Evolutionary conservation across 2,329 filamentous ascomycete genomes (phyloP), one percentile per base, ranked within the genome.

Genomic region (Colletotrichum ledebouriae): DNA sequence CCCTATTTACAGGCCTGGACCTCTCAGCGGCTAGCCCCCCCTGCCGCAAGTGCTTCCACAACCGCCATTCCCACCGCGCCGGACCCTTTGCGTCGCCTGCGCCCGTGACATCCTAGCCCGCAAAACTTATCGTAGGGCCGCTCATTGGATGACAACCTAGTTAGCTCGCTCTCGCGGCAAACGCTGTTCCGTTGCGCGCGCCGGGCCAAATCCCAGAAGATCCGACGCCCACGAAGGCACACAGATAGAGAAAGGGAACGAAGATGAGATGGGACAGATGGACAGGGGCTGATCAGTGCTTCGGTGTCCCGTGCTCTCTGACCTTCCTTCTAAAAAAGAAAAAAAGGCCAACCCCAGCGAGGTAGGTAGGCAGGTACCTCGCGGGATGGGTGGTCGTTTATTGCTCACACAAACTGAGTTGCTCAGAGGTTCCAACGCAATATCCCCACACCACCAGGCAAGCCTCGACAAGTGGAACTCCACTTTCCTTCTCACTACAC

Each of bases 381-480:
- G 6, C 25, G 25, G 25, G 4, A 29, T 13, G 42, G 42, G 2
- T 49, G 37, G 60, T 39, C 60, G 50, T 55, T 67, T 57, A 67
- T 67, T 55, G 58, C 63, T 67, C 67, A 63, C 44, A 58, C 37
- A 50, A 39, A 11, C 12, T 12, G 37, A 59, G 42, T 59, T 49
- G 47, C 42, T 39, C 15, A 59, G 37, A 59, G 29, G 56, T 39
- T 67, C 33, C 63, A 52, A 47, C 63, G 61, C 63, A 67, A 63
- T 55, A 69, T 69, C 67, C 67, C 67, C 66, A 69, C 66, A 67
- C 65, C 46, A 63, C 37, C 66, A 44, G 62, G 55, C 56, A 69
- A 68, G 60, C 62, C 66, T 69, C 66, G 62, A 69, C 66, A 50
- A 66, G 66, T 65, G 66, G 62, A 53, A 56, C 55, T 68, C 60